phyloP scores from a whole-genome alignment of 441 rosid genomes.

The Populus hybrid region DNA sequence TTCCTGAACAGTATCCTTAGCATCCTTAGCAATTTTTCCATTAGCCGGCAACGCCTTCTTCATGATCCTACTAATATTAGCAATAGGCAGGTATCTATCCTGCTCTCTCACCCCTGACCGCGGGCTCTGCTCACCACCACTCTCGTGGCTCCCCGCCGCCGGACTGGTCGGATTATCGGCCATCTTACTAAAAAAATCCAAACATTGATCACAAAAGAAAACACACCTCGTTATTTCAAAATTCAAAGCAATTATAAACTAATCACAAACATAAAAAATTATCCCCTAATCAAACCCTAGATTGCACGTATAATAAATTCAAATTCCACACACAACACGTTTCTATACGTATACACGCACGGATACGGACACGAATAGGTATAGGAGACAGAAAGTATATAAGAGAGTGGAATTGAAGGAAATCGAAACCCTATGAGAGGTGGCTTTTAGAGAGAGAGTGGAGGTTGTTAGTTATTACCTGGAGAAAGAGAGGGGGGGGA shows the following conservation, averaged over 20 bases:
- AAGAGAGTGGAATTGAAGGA: background rate
- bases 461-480: background rate
- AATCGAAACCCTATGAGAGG: background rate
- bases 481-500: background rate
- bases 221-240: background rate
- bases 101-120: conserved; percentile 50
- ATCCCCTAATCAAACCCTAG: background rate
- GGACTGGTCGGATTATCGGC: conserved; percentile 49
- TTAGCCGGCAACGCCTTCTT: conserved; percentile 31
- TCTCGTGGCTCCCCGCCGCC: conserved; percentile 50
- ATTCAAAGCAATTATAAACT: background rate
- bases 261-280: background rate
- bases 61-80: conserved; percentile 35
- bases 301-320: background rate
- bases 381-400: background rate
- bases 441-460: background rate
- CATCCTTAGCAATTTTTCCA: conserved; percentile 57
- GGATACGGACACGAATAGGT: background rate
- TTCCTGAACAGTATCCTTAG: conserved; percentile 55
- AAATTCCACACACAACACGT: background rate
- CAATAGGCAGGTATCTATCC: conserved; percentile 50
- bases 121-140: conserved; percentile 57
- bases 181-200: conserved; percentile 13
- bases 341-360: background rate
- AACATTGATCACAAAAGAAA: background rate